These are phyloP conservation scores for Sanghuangporus baumii DNA, from an alignment of 1,284 basidiomycete genomes.

Conservation along the genomic window DNA sequence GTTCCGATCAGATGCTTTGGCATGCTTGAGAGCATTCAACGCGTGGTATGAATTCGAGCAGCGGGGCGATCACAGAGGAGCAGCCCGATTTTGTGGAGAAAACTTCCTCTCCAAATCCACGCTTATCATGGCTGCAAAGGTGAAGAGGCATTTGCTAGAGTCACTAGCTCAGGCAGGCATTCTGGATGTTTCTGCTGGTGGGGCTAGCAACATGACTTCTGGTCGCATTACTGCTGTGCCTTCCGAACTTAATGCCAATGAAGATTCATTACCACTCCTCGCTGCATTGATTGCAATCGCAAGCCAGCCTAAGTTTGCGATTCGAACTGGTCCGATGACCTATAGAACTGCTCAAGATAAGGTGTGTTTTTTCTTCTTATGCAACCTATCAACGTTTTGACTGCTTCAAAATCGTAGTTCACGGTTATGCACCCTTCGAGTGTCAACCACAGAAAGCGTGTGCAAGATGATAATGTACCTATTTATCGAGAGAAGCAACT, in stretches of 20 bases:
- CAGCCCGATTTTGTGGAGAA: constrained; percentile 76
- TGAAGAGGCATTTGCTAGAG: constrained; percentile 78
- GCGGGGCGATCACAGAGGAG: constrained; percentile 53
- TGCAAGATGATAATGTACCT: constrained; percentile 36
- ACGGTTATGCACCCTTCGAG: constrained; percentile 82
- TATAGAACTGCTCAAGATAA: constrained; percentile 85
- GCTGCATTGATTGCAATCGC: constrained; percentile 85
- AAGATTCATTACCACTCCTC: constrained; percentile 73
- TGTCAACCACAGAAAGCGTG: constrained; percentile 75
- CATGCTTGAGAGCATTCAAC: constrained; percentile 79
- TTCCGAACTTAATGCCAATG: constrained; percentile 68
- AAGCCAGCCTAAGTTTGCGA: constrained; percentile 90
- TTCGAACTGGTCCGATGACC: constrained; percentile 68
- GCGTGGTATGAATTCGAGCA: constrained; percentile 74
- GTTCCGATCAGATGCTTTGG: constrained; percentile 85
- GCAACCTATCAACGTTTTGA: constrained; percentile 13
- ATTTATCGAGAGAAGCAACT: constrained; percentile 66
- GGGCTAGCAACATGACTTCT: constrained; percentile 28
- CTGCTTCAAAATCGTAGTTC: constrained; percentile 34
- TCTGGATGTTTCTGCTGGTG: constrained; percentile 71
- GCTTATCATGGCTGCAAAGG: constrained; percentile 77
- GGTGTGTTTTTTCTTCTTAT: constrained; percentile 41
- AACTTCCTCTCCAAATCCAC: constrained; percentile 90
- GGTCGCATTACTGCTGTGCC: constrained; percentile 44
- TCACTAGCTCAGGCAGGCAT: constrained; percentile 80